Evolutionary conservation across 495 filamentous ascomycete species (phyloP).

Genomic region (Lophiotrema nucula): DNA sequence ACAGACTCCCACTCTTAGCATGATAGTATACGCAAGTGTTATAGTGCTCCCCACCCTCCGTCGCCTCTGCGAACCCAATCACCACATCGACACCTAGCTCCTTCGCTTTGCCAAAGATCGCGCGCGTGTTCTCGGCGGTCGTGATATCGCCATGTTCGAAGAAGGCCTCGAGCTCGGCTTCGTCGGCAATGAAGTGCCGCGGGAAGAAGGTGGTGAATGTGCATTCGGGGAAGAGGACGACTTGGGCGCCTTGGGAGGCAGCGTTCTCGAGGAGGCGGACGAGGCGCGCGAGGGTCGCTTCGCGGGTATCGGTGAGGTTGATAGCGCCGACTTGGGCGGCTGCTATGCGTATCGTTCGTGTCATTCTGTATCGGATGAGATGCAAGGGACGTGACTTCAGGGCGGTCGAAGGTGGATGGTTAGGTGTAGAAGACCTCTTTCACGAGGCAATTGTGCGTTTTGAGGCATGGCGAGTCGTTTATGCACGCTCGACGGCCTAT

Average conservation of each 20-base stretch:
- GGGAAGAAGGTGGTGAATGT: slow-evolving; percentile 55
- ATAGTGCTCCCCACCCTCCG: slow-evolving; percentile 41
- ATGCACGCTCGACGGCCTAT: not conserved
- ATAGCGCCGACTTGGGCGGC: slow-evolving; percentile 24
- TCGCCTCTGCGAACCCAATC: slow-evolving; percentile 48
- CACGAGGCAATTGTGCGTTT: not conserved
- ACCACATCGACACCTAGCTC: slow-evolving; percentile 47
- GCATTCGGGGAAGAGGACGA: slow-evolving; percentile 50
- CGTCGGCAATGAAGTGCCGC: slow-evolving; percentile 42
- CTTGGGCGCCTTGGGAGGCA: slow-evolving; percentile 40
- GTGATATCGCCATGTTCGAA: slow-evolving; percentile 49
- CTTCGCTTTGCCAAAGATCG: slow-evolving; percentile 48
- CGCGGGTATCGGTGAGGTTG: slow-evolving; percentile 24
- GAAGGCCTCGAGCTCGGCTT: slow-evolving; percentile 43
- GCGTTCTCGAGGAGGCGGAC: slow-evolving; percentile 45
- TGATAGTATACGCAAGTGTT: slow-evolving; percentile 51
- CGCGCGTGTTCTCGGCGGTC: slow-evolving; percentile 41
- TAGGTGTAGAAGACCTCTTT: not conserved
- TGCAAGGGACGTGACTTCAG: too few relatives aligned
- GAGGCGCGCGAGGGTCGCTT: slow-evolving; percentile 45
- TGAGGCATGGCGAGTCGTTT: not conserved
- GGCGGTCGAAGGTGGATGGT: not conserved
- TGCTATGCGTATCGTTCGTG: slow-evolving; percentile 18
- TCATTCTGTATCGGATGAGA: too few relatives aligned
- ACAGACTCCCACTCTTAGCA: slow-evolving; percentile 40